A percentile compares a stretch with the other conserved stretches of the same genome.
Conservation (phyloP, 352 stramenopile species). For the Phytophthora palmivora region DNA sequence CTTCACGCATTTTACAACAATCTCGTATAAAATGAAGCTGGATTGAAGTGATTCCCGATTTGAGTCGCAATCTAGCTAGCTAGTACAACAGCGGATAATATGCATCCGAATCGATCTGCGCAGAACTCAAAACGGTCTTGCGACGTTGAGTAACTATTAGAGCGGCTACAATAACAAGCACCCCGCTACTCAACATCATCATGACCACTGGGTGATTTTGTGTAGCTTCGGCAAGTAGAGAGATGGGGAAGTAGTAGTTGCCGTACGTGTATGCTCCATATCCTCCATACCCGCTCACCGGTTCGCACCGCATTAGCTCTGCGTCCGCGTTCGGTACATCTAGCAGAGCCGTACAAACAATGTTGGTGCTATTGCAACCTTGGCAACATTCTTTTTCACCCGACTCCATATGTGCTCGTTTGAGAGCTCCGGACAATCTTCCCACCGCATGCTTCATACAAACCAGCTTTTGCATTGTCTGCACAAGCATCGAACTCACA, state of each 20-base stretch:
- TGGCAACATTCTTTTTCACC: conserved; percentile 52
- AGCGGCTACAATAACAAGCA: conserved; percentile 41
- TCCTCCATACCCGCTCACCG: conserved; percentile 2
- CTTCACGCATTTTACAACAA: too few species aligned
- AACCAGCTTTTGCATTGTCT: conserved; percentile 36
- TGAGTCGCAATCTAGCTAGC: not conserved
- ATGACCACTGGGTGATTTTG: conserved; percentile 35
- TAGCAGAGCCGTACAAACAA: conserved; percentile 49
- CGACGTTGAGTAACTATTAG: conserved; percentile 44
- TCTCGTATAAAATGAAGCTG: not conserved
- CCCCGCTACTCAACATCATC: conserved; percentile 38
- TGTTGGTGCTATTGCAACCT: conserved; percentile 31
- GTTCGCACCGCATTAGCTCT: conserved; percentile 66
- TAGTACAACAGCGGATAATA: conserved; percentile 63
- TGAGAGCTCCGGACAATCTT: conserved; percentile 34
- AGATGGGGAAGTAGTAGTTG: conserved; percentile 30
- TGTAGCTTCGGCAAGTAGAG: conserved; percentile 26
- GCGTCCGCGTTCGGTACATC: conserved; percentile 33
- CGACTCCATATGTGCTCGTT: conserved; percentile 32
- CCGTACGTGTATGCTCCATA: conserved; percentile 14
- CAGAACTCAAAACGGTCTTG: conserved; percentile 5
- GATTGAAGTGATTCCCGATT: not conserved
- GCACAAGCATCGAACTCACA: conserved; percentile 51
- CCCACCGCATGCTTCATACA: conserved; percentile 62
- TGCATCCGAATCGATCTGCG: conserved; percentile 38